These are phyloP conservation scores for Mycothermus thermophilus DNA, from an alignment of 495 filamentous ascomycete species.

Conservation along the genomic window DNA sequence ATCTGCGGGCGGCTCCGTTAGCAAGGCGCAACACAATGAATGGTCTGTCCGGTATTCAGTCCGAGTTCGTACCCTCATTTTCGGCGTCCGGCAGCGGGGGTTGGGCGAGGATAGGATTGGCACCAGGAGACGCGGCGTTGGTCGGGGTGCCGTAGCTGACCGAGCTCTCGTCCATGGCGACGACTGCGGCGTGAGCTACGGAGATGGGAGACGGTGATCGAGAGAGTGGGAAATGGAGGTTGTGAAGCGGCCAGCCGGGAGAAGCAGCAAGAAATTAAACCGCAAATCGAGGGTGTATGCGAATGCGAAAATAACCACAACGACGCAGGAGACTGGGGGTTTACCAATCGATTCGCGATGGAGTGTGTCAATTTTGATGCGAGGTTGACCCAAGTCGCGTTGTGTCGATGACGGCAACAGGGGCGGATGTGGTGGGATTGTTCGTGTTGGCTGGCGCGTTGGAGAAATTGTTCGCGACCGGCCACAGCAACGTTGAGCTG, in stretches of 20 bases:
- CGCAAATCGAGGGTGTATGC: background rate
- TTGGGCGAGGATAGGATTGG: constrained; percentile 39
- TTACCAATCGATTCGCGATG: constrained; percentile 4
- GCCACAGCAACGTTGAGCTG: too few species aligned
- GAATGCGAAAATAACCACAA: too few species aligned
- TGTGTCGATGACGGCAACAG: constrained; percentile 10
- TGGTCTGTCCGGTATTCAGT: too few species aligned
- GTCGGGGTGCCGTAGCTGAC: constrained; percentile 40
- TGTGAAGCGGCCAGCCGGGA: background rate
- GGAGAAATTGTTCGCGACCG: constrained; percentile 23
- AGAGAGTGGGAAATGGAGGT: too few species aligned
- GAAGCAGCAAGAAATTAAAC: background rate
- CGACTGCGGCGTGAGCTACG: too few species aligned
- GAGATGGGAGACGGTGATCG: too few species aligned
- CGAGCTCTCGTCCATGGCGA: constrained; percentile 41
- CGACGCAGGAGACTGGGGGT: too few species aligned
- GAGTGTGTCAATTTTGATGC: constrained; percentile 3
- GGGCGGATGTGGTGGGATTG: too few species aligned
- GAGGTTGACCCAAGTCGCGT: constrained; percentile 8
- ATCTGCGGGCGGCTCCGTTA: constrained; percentile 20
- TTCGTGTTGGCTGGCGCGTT: constrained; percentile 22
- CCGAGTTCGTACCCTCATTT: constrained; percentile 23
- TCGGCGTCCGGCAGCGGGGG: constrained; percentile 30
- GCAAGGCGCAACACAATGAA: background rate
- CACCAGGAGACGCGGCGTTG: constrained; percentile 35